Base-by-base conservation (phyloP, 2,329 filamentous ascomycete species). In the Lecanicillium sp. region DNA sequence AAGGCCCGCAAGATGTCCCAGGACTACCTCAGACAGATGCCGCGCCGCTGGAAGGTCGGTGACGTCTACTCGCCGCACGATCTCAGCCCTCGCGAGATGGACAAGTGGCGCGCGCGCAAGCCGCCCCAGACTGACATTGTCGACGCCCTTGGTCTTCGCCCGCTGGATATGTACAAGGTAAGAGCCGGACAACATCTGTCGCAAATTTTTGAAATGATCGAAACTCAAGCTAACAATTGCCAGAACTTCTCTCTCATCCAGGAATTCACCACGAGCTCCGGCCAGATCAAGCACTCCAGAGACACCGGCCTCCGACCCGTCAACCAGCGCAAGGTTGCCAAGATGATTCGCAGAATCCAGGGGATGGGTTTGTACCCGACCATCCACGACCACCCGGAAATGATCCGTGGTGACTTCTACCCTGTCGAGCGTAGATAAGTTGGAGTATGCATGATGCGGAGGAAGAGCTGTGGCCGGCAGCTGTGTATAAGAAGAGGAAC, bases 21-120 rank as follows among this genome's bases (percentile, higher is more conserved):
- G 37, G 78, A 81, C 53, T 80, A 81, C 63, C 67, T 81, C 57
- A 72, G 68, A 53, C 82, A 87, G 66, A 76, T 84, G 66, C 75
- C 79, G 29, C 83, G 90, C 40, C 74, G 77, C 33, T 97, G 86
- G 84, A 73, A 75, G 58, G 59, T 71, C 1, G 93, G 93, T 57
- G 90, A 97, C 62, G 77, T 96, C 44, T 97, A 97, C 69, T 79
- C 90, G 51, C 93, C 93, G 27, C 87, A 90, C 62, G 93, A 98
- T 67, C 67, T 98, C 62, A 85, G 81, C 48, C 75, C 82, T 20
- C 70, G 73, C 29, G 90, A 96, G 77, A 84, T 87, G 81, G 69
- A 70, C 61, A 95, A 95, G 73, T 95, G 86, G 85, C 82, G 77
- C 65, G 74, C 69, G 62, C 69, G 68, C 55, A 66, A 70, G 48